Base-by-base conservation (phyloP, 2,329 filamentous ascomycete genomes). In the Sarocladiaceae sp. region DNA sequence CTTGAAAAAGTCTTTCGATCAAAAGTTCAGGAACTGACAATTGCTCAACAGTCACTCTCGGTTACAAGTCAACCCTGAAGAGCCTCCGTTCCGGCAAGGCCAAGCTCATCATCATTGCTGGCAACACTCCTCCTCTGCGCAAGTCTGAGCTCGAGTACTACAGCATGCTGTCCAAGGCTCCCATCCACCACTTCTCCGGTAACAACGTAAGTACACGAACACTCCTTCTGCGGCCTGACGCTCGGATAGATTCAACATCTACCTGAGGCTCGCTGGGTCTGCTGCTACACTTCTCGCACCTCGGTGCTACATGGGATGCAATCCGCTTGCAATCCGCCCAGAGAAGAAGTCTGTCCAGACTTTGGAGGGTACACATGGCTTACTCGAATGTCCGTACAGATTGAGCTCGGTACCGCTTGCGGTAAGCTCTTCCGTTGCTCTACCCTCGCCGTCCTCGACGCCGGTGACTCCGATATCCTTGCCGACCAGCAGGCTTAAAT, bases 391-490 rank as follows among this genome's bases (percentile, higher is more conserved):
- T 31, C 26, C 33, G 57, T 69, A 73, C 74, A 97, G 92, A 97
- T 97, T 71, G 94, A 97, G 81, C 84, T 99, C 63, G 94, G 94
- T 70, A 97, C 92, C 71, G 92, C 91, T 65, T 97, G 92, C 80
- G 94, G 94, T 82, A 97, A 97, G 83, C 88, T 99, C 71, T 99
- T 96, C 88, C 85, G 91, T 66, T 96, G 90, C 86, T 93, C 90
- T 63, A 96, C 92, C 76, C 95, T 99, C 88, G 87, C 92, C 66
- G 88, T 97, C 71, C 80, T 97, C 63, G 94, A 99, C 77, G 91
- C 92, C 72, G 94, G 93, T 85, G 88, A 97, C 85, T 96, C 90
- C 64, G 94, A 99, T 77, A 99, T 99, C 42, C 54, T 55, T 37
- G 25, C 35, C 44, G 54, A 90, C 75, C 54, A 55, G 54, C 29